Evolutionary conservation across 768 basidiomycete species (phyloP), one percentile per base, ranked within the genome.

Genomic region (Pulveroboletus frians): DNA sequence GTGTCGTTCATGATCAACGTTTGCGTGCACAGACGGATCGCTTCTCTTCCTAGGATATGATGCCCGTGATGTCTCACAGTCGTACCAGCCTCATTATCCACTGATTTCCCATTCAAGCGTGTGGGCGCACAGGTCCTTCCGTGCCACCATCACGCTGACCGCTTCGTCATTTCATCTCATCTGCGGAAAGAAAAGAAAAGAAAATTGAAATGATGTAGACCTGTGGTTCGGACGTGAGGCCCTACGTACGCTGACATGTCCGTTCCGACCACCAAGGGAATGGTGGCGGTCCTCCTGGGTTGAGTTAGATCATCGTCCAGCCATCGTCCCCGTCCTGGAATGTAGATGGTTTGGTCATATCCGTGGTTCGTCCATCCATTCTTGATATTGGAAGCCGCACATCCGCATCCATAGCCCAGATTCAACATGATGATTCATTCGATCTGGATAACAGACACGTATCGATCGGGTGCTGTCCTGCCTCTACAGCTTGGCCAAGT

Each of bases 1-100:
- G 34, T 35, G 5, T 34, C 51, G 11, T 30, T 62, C 56, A 62
- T 62, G 62, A 65, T 64, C 62, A 62, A 49, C 61, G 61, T 41
- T 49, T 45, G 41, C 17, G 30, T 30, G 43, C 3, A 11, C 11
- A 4, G n/a, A 1, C 11, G 41, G 38, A 47, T 54, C 49, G 54
- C 35, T 49, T 64, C 52, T 54, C 34, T 34, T 39, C 44, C 37
- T 17, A 39, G 46, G 3, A 37, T 38, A 21, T 45, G n/a, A 57
- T 60, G 26, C 35, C 58, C 53, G 46, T 38, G 36, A 20, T 40
- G 36, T 17, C 32, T 31, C 49, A 18, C 31, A n/a, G 8, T 32
- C 2, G 14, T 9, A 10, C 23, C 29, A 11, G 6, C 32, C 11
- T 9, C 43, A 47, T 53, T 40, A 26, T 41, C 35, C 35, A 13